phyloP scores from a whole-genome alignment of 805 yeast species.

The Blastobotrys terrestris region DNA sequence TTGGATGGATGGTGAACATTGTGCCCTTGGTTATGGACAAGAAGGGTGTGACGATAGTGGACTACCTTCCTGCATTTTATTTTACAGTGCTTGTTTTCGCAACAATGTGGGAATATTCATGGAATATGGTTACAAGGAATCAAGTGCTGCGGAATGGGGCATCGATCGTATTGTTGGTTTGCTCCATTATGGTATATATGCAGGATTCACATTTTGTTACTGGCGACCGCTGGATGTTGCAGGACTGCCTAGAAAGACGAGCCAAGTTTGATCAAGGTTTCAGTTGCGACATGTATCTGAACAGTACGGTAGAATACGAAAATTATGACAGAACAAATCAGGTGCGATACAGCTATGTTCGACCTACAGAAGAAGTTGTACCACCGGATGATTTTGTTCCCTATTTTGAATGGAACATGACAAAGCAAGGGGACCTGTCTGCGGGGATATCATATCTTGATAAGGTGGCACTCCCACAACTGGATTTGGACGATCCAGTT shows the following conservation, averaged over 20 bases:
- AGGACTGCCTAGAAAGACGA: constrained; percentile 36
- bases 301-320: not conserved
- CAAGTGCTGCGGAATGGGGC: not conserved
- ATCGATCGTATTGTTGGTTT: constrained; percentile 13
- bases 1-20: constrained; percentile 71
- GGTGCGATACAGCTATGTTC: not conserved
- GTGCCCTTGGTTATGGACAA: constrained; percentile 71
- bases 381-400: not conserved
- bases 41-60: constrained; percentile 68
- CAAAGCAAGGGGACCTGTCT: constrained; percentile 5
- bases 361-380: not conserved
- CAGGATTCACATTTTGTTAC: constrained; percentile 56
- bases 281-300: constrained; percentile 7
- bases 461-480: constrained; percentile 29
- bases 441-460: constrained; percentile 22
- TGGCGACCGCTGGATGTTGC: constrained; percentile 61
- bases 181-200: constrained; percentile 2
- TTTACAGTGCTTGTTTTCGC: constrained; percentile 63
- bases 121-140: constrained; percentile 16
- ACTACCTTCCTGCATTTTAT: constrained; percentile 76
- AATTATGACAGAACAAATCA: constrained; percentile 5
- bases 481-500: not conserved
- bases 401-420: constrained; percentile 5
- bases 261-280: constrained; percentile 2
- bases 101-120: constrained; percentile 50